These are phyloP conservation scores for Aspergillus leporis DNA, from an alignment of 495 filamentous ascomycete genomes.

Conservation along the genomic window DNA sequence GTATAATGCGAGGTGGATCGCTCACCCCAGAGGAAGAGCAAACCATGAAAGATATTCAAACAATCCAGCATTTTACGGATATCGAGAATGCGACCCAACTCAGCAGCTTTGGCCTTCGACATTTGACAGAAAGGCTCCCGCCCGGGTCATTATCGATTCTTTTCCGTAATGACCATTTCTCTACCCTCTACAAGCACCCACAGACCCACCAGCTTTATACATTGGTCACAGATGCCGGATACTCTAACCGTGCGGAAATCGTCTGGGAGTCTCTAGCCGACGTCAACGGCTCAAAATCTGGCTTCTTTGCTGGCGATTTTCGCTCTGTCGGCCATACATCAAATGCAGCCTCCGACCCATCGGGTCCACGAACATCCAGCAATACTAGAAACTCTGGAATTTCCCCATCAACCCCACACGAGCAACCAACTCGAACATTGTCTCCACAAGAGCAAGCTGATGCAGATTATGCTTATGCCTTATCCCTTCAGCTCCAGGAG, in stretches of 20 bases:
- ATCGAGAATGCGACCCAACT: constrained; percentile 78
- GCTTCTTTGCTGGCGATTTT: constrained; percentile 91
- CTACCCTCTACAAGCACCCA: constrained; percentile 83
- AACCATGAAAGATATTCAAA: constrained; percentile 74
- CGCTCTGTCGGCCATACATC: constrained; percentile 66
- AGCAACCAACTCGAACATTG: constrained; percentile 18
- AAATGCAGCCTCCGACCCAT: constrained; percentile 24
- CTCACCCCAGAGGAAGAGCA: constrained; percentile 64
- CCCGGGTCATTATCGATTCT: constrained; percentile 82
- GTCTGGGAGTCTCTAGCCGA: constrained; percentile 95
- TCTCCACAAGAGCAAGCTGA: constrained; percentile 47
- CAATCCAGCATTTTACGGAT: constrained; percentile 77
- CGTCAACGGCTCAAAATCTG: constrained; percentile 76
- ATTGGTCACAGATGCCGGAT: constrained; percentile 90
- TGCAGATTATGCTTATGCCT: constrained; percentile 50
- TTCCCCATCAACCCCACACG: constrained; percentile 4
- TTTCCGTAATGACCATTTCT: constrained; percentile 97
- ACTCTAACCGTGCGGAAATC: constrained; percentile 82
- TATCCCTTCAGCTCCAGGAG: constrained; percentile 49
- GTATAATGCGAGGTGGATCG: constrained; percentile 57
- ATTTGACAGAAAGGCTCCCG: constrained; percentile 61
- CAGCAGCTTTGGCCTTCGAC: constrained; percentile 74
- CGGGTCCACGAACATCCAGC: constrained; percentile 34
- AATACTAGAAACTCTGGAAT: constrained; percentile 9
- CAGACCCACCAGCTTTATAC: constrained; percentile 68